phyloP scores from a whole-genome alignment of 352 stramenopile genomes.

The Pythium utonaiense region DNA sequence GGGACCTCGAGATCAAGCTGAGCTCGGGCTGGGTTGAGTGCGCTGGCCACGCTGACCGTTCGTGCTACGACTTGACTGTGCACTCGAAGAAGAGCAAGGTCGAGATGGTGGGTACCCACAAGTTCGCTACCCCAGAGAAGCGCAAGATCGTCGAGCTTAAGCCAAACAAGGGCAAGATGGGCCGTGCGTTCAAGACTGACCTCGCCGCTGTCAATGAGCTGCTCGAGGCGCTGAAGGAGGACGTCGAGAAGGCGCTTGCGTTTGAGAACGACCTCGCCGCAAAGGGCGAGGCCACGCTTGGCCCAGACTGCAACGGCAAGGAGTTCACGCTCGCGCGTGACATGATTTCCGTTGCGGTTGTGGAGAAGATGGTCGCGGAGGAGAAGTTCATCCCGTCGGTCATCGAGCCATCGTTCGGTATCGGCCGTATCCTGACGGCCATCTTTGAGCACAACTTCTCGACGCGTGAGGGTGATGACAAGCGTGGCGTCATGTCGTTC shows the following conservation, averaged over 20 bases:
- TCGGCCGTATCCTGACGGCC: slow-evolving; percentile 91
- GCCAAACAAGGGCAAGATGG: slow-evolving; percentile 89
- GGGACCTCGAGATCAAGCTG: slow-evolving; percentile 97
- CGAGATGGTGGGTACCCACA: slow-evolving; percentile 86
- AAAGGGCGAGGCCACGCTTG: slow-evolving; percentile 89
- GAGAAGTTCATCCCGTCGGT: slow-evolving; percentile 94
- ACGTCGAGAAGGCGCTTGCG: slow-evolving; percentile 82
- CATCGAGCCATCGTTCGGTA: slow-evolving; percentile 90
- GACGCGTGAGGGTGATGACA: slow-evolving; percentile 96
- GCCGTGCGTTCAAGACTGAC: slow-evolving; percentile 96
- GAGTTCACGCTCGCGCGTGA: slow-evolving; percentile 92
- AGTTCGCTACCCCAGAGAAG: slow-evolving; percentile 92
- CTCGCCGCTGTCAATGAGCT: slow-evolving; percentile 69
- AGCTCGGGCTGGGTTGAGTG: slow-evolving; percentile 96
- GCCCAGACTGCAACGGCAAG: slow-evolving; percentile 78
- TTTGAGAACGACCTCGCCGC: slow-evolving; percentile 91
- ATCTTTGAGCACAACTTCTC: slow-evolving; percentile 97
- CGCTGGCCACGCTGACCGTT: slow-evolving; percentile 95
- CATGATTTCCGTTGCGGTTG: slow-evolving; percentile 94
- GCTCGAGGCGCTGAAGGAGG: slow-evolving; percentile 83
- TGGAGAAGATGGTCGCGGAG: slow-evolving; percentile 55
- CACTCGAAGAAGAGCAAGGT: slow-evolving; percentile 92
- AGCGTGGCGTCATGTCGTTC: slow-evolving; percentile 98
- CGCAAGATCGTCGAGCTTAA: slow-evolving; percentile 93
- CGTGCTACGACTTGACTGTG: slow-evolving; percentile 95